These are phyloP conservation scores for Cytospora schulzeri DNA, from an alignment of 2,329 filamentous ascomycete species.

Conservation along the genomic window DNA sequence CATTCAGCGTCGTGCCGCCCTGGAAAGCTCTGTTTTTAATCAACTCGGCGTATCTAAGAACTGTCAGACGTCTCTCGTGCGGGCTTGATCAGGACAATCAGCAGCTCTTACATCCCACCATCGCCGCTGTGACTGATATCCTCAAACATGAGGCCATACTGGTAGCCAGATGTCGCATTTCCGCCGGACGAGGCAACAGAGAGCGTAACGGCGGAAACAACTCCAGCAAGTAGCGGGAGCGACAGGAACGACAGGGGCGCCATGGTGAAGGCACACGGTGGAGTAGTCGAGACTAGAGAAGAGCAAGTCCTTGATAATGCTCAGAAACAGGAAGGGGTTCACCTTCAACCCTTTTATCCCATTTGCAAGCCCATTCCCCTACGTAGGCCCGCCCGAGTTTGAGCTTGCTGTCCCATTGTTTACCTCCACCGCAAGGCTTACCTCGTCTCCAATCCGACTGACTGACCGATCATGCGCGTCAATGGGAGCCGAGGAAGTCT, in stretches of 20 bases:
- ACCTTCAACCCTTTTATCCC: constrained; percentile 3
- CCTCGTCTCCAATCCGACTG: not conserved
- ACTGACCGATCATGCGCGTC: constrained; percentile 8
- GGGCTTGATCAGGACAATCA: no score
- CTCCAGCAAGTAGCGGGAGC: constrained; percentile 16
- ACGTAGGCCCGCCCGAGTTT: not conserved
- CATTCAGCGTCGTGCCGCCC: constrained; percentile 45
- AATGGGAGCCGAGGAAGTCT: constrained; percentile 11
- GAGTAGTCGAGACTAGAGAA: not conserved
- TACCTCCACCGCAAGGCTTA: constrained; percentile 10
- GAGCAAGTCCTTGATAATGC: not conserved
- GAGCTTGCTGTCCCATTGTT: not conserved
- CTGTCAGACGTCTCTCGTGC: not conserved
- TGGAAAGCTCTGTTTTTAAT: constrained; percentile 74
- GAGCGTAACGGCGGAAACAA: constrained; percentile 28
- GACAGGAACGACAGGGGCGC: constrained; percentile 21
- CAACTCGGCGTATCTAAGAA: constrained; percentile 62
- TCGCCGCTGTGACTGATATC: constrained; percentile 71
- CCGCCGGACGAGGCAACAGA: constrained; percentile 34
- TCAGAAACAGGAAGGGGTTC: constrained; percentile 6
- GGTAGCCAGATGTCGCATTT: constrained; percentile 41
- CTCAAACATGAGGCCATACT: constrained; percentile 48
- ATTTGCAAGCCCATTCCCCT: not conserved
- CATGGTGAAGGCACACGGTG: constrained; percentile 6
- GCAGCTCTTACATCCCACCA: constrained; percentile 56